Percentiles rank a stretch among this genome's conserved stretches.
phyloP scores from a whole-genome alignment of 306 rosid species.

The Castanea sativa region DNA sequence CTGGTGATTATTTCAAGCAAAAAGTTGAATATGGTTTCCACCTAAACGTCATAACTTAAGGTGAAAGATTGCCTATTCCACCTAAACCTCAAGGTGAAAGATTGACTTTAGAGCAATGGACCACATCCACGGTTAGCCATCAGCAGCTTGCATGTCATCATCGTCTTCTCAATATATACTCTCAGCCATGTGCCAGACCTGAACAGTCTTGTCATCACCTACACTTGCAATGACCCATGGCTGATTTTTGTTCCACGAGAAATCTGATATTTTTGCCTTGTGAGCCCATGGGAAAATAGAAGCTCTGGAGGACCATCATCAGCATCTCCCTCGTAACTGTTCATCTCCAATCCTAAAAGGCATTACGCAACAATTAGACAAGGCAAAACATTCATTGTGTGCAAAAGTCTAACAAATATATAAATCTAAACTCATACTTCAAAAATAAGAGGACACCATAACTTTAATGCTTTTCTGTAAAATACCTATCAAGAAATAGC shows the following conservation, averaged over 20 bases:
- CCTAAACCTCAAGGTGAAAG: background rate
- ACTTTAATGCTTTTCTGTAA: background rate
- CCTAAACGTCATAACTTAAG: background rate
- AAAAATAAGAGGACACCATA: background rate
- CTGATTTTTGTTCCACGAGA: constrained; percentile 74
- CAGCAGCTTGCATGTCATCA: constrained; percentile 24
- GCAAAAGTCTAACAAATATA: background rate
- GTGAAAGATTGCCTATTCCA: background rate
- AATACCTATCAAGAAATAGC: background rate
- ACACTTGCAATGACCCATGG: constrained; percentile 88
- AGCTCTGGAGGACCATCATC: constrained; percentile 94
- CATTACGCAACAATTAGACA: background rate
- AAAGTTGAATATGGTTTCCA: background rate
- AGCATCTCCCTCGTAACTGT: constrained; percentile 68
- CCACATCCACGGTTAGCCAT: constrained; percentile 4
- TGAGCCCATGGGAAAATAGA: constrained; percentile 84
- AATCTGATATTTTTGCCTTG: constrained; percentile 87
- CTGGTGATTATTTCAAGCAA: background rate
- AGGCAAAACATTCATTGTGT: background rate
- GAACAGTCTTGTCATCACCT: constrained; percentile 81
- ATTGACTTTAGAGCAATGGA: background rate
- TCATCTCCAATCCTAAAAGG: constrained; percentile 75
- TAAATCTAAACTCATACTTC: background rate
- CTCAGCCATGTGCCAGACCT: constrained; percentile 83
- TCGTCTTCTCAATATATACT: constrained; percentile 55